phyloP scores from a whole-genome alignment of 768 basidiomycete genomes.

The Auricularia sp. region DNA sequence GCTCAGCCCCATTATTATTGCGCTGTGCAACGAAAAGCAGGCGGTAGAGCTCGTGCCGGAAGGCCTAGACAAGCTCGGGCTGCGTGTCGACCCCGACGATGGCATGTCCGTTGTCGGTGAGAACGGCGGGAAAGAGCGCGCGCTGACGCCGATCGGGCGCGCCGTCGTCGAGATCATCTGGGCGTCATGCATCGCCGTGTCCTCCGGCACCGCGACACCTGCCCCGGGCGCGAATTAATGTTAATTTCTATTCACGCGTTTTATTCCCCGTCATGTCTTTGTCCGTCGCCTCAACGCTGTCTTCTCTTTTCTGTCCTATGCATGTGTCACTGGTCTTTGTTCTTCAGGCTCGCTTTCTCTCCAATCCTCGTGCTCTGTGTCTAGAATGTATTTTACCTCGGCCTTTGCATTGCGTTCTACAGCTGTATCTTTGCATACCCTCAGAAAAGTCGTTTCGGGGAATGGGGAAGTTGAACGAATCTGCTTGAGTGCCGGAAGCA shows the following conservation, averaged over 20 bases:
- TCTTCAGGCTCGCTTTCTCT: neutral
- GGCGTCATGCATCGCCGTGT: conserved; percentile 42
- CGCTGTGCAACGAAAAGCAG: conserved; percentile 50
- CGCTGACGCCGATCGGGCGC: conserved; percentile 36
- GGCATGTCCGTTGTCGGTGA: conserved; percentile 23
- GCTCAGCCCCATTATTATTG: conserved; percentile 34
- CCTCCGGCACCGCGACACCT: neutral
- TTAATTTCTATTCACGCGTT: neutral
- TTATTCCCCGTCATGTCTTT: neutral
- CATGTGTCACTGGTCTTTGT: neutral
- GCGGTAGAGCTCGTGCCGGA: conserved; percentile 69
- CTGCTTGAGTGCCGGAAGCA: no score
- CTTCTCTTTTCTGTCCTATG: neutral
- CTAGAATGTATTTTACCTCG: neutral
- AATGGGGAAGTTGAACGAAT: no score
- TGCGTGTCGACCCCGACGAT: conserved; percentile 31
- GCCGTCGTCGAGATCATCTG: conserved; percentile 47
- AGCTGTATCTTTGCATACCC: neutral
- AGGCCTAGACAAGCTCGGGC: conserved; percentile 64
- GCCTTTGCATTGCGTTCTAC: neutral
- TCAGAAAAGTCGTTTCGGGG: no score
- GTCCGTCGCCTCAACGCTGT: neutral
- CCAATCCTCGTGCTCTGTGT: neutral
- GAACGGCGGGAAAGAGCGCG: conserved; percentile 25
- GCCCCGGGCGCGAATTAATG: neutral